Percentiles rank a stretch among this genome's conserved stretches.
Conservation (phyloP, 176 grass and related monocot species). For the Zoysia pacifica region DNA sequence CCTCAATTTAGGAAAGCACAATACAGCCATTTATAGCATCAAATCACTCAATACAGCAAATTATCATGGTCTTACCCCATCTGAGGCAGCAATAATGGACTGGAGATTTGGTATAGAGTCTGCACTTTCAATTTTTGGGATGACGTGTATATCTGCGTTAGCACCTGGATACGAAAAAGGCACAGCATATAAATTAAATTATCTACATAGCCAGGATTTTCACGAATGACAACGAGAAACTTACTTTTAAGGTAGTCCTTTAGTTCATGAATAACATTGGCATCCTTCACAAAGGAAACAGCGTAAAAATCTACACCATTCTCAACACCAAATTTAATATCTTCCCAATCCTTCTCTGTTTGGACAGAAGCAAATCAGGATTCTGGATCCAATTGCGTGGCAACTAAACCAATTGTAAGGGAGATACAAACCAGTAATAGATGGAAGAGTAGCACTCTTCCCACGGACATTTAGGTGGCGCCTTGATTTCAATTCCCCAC, state of each 20-base stretch:
- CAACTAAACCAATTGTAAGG: conserved; percentile 21
- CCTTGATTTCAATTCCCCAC: conserved; percentile 95
- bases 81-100: conserved; percentile 96
- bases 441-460: conserved; percentile 93
- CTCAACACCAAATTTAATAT: conserved; percentile 95
- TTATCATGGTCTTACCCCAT: conserved; percentile 65
- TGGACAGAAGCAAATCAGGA: conserved; percentile 37
- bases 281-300: conserved; percentile 98
- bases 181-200: conserved; percentile 36
- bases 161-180: conserved; percentile 53
- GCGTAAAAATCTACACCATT: conserved; percentile 97
- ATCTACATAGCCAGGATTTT: conserved; percentile 24
- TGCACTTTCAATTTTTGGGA: conserved; percentile 99
- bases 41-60: background rate
- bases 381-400: conserved; percentile 19
- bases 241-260: conserved; percentile 94
- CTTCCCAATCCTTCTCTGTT: conserved; percentile 99
- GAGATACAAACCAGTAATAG: conserved; percentile 76
- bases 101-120: conserved; percentile 96
- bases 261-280: conserved; percentile 88
- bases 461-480: conserved; percentile 94
- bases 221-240: conserved; percentile 14
- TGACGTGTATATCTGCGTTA: conserved; percentile 88
- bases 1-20: background rate
- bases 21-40: conserved; percentile 1